Percentiles rank a stretch among this genome's conserved stretches.
Conservation (phyloP, 2,329 filamentous ascomycete genomes). For the Fusarium nygamai region DNA sequence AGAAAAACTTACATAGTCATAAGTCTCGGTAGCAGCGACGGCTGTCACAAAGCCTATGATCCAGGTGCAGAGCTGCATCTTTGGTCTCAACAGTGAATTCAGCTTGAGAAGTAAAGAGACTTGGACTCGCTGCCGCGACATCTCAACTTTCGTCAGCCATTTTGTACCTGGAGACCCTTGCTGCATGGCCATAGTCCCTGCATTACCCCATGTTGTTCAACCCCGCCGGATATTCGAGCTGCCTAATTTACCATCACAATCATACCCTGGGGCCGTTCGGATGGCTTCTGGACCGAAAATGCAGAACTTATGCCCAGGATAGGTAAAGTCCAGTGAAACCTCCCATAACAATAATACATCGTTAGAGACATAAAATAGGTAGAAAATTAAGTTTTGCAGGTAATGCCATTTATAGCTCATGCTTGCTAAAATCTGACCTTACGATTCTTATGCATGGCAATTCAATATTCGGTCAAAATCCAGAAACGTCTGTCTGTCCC, state of each 20-base stretch:
- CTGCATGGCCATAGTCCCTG: neutral
- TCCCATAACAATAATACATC: neutral
- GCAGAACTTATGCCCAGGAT: neutral
- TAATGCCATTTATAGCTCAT: fast-evolving
- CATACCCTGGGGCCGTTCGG: neutral
- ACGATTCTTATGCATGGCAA: fast-evolving
- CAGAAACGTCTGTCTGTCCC: no score
- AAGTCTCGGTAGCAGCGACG: neutral
- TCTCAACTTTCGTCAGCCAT: neutral
- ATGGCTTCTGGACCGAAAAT: neutral
- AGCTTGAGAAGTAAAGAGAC: neutral
- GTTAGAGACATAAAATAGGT: fast-evolving
- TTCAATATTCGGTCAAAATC: fast-evolving
- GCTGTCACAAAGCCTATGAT: neutral
- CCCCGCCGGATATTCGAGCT: neutral
- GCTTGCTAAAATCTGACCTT: neutral
- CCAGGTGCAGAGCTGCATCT: neutral
- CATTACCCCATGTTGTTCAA: neutral
- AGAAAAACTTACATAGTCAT: neutral
- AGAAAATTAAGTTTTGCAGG: neutral
- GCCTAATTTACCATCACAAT: neutral
- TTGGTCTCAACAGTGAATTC: fast-evolving
- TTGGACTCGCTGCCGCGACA: no score
- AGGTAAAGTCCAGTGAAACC: fast-evolving
- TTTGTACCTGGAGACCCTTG: neutral